Percentiles rank a stretch among this genome's conserved stretches.
Evolutionary conservation across 2,329 filamentous ascomycete species (phyloP).

Genomic region (Colletotrichum agaves): DNA sequence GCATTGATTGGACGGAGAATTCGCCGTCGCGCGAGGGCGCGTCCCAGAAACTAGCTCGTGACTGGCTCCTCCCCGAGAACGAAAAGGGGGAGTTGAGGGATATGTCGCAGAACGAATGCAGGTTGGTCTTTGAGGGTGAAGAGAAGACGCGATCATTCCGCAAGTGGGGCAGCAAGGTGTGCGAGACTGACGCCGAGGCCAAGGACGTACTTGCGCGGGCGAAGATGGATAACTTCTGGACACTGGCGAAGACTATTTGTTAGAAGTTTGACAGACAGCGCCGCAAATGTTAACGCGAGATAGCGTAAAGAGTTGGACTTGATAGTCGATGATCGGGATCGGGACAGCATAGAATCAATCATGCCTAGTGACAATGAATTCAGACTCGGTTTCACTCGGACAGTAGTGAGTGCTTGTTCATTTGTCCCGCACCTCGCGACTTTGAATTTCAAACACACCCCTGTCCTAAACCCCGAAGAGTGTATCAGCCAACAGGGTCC

Average conservation of each 20-base stretch:
- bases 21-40: conserved; percentile 72
- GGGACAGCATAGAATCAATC: too few relatives aligned
- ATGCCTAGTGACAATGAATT: too few relatives aligned
- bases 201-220: conserved; percentile 80
- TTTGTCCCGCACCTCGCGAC: too few relatives aligned
- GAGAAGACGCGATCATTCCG: conserved; percentile 82
- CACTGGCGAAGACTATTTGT: conserved; percentile 75
- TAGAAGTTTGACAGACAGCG: too few relatives aligned
- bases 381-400: too few relatives aligned
- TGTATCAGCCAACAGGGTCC: too few relatives aligned
- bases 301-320: too few relatives aligned
- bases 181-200: conserved; percentile 90
- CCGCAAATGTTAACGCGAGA: too few relatives aligned
- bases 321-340: too few relatives aligned
- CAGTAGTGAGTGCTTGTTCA: too few relatives aligned
- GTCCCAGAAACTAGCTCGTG: conserved; percentile 70
- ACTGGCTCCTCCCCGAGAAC: conserved; percentile 84
- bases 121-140: conserved; percentile 90
- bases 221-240: conserved; percentile 98
- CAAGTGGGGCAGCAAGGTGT: conserved; percentile 90
- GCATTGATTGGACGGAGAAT: conserved; percentile 96
- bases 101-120: conserved; percentile 83
- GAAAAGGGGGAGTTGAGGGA: conserved; percentile 84
- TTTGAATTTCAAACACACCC: too few relatives aligned
- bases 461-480: too few relatives aligned